Evolutionary conservation across 164 flowering plant species (phyloP), one percentile per base, ranked within the genome.

Genomic region (Umbellularia californica): DNA sequence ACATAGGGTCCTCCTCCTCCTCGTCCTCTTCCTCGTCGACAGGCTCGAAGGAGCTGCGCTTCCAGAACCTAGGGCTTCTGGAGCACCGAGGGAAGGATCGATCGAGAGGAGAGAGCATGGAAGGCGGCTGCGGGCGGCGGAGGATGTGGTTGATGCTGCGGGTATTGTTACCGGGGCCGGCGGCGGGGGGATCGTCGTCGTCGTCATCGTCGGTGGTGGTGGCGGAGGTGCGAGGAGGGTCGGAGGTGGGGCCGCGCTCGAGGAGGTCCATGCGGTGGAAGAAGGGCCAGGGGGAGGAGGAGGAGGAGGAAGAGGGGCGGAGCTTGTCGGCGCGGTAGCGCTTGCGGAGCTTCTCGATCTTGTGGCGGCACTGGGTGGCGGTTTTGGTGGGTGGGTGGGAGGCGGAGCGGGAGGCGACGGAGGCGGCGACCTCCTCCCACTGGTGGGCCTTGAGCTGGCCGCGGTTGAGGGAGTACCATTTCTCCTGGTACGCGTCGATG

Each of bases 291-390:
- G 79, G 41, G 67, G 88, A 27, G 68, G 79, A 47, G 69, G 88
- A 50, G 68, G 75, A 58, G 24, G 62, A 77, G 68, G 75, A 58
- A 17, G 62, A 77, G 50, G 72, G 65, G n/a, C 79, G 77, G 74
- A 77, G 88, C 28, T 73, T 79, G 84, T 91, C 97, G 33, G 94
- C 67, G 47, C 98, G 90, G 82, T 88, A 90, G 30, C 98, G 88
- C 51, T 88, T 86, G 2, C 98, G 90, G 67, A 95, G 94, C 83
- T 95, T 95, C 88, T 95, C 98, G 81, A 95, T 90, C 85, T 95
- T 95, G 87, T 95, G 97, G 70, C 98, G 94, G 84, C 98, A 95
- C 82, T 95, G 98, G 28, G 85, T 80, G 77, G 94, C 80, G 75
- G 97, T 72, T 75, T 90, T 92, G 50, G 95, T 76, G 3, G 86